These are phyloP conservation scores for Syncephalis fuscata DNA, from an alignment of 371 early-diverging fungal species.

Conservation along the genomic window DNA sequence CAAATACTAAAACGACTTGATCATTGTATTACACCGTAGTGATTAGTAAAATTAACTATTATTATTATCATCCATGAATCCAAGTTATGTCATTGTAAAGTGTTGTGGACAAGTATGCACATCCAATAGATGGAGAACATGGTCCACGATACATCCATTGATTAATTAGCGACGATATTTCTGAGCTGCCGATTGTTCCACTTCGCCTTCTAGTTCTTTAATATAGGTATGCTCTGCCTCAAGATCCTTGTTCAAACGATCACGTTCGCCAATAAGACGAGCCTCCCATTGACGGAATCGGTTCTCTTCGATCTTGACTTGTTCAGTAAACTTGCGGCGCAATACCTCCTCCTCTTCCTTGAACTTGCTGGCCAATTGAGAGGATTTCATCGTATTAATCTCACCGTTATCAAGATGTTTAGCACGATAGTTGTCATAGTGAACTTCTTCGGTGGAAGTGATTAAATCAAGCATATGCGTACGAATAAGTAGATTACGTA, in stretches of 20 bases:
- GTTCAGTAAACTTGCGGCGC: slow-evolving; percentile 84
- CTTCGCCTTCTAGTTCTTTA: slow-evolving; percentile 70
- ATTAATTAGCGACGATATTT: too few relatives aligned
- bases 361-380: slow-evolving; percentile 33
- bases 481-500: slow-evolving; percentile 81
- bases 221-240: slow-evolving; percentile 81
- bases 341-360: slow-evolving; percentile 89
- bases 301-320: slow-evolving; percentile 85
- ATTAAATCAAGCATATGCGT: slow-evolving; percentile 92
- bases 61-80: too few relatives aligned
- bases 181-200: slow-evolving; percentile 22
- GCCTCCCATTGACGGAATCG: slow-evolving; percentile 96
- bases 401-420: slow-evolving; percentile 69
- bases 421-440: slow-evolving; percentile 83
- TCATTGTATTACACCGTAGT: too few relatives aligned
- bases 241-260: slow-evolving; percentile 87
- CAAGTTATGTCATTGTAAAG: too few relatives aligned
- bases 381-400: slow-evolving; percentile 13
- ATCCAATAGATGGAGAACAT: too few relatives aligned
- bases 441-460: slow-evolving; percentile 73
- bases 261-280: slow-evolving; percentile 86
- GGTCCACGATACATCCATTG: too few relatives aligned
- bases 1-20: too few relatives aligned
- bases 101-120: too few relatives aligned
- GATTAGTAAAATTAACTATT: too few relatives aligned